A percentile compares a stretch with the other conserved stretches of the same genome.
Conservation (phyloP, 2,329 filamentous ascomycete species). For the Sarocladium kiliense region DNA sequence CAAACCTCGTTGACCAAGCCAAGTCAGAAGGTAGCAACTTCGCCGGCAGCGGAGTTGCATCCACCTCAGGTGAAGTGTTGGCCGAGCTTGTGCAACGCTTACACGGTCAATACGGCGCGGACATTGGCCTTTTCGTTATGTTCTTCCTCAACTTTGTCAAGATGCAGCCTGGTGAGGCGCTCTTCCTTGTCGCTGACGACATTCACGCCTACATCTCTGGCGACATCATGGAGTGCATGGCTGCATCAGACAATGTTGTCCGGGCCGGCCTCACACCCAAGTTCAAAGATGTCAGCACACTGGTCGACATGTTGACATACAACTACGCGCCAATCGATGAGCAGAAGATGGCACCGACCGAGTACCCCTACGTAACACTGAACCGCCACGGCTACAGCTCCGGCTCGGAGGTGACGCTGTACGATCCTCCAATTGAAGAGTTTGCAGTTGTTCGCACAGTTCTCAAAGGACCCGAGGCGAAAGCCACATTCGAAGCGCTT, state of each 20-base stretch:
- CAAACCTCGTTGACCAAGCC: constrained; percentile 67
- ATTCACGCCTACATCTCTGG: constrained; percentile 93
- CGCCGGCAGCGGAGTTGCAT: constrained; percentile 64
- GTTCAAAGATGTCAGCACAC: constrained; percentile 90
- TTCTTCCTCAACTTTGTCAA: constrained; percentile 98
- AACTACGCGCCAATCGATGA: constrained; percentile 89
- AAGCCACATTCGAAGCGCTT: constrained; percentile 82
- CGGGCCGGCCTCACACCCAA: constrained; percentile 97
- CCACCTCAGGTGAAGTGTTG: constrained; percentile 64
- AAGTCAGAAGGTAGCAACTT: constrained; percentile 66
- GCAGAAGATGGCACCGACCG: constrained; percentile 83
- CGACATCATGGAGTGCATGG: constrained; percentile 99
- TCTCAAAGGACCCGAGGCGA: constrained; percentile 55
- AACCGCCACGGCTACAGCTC: constrained; percentile 80
- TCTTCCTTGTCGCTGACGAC: constrained; percentile 94
- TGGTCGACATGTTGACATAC: constrained; percentile 91
- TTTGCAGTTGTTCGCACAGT: constrained; percentile 84
- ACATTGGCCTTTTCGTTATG: constrained; percentile 89
- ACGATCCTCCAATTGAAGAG: constrained; percentile 95
- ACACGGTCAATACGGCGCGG: constrained; percentile 77
- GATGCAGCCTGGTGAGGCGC: constrained; percentile 81
- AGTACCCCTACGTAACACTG: constrained; percentile 81
- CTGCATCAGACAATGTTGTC: constrained; percentile 96
- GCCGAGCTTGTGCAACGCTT: constrained; percentile 72
- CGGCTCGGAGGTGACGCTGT: constrained; percentile 66